Percentiles rank a stretch among this genome's conserved stretches.
These are phyloP conservation scores for Exophiala viscosa DNA, from an alignment of 2,329 filamentous ascomycete genomes.

Conservation along the genomic window DNA sequence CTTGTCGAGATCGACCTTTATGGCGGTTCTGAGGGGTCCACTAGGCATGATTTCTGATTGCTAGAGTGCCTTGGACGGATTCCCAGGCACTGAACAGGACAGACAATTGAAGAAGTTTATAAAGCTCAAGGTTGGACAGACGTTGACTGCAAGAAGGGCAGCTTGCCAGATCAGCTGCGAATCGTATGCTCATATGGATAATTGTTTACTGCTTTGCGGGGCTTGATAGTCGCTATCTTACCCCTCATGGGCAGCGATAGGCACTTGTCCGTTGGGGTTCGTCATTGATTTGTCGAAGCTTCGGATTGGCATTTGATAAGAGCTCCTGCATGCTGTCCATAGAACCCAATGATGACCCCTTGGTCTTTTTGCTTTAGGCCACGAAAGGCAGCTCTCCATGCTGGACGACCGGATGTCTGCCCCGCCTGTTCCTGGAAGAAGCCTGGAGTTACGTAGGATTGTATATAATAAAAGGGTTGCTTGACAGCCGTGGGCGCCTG, in stretches of 20 bases:
- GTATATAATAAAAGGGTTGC: background rate
- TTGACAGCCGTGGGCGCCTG: background rate
- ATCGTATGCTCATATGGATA: constrained; percentile 8
- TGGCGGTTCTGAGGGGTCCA: constrained; percentile 58
- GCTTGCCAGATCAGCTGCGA: background rate
- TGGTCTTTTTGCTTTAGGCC: constrained; percentile 10
- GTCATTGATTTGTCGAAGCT: constrained; percentile 8
- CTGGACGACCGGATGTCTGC: constrained; percentile 21
- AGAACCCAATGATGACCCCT: constrained; percentile 12
- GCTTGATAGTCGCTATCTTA: constrained; percentile 8
- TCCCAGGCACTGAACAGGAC: too few relatives aligned
- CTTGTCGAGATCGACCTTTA: constrained; percentile 69
- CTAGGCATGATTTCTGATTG: constrained; percentile 13
- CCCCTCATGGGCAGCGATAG: constrained; percentile 23
- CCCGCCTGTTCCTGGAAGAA: constrained; percentile 13
- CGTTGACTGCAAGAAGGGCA: background rate
- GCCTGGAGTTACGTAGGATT: background rate
- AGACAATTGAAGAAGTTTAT: background rate
- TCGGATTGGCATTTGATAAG: constrained; percentile 22
- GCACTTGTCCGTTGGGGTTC: constrained; percentile 9
- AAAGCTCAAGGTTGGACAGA: background rate
- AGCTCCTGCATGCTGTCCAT: background rate
- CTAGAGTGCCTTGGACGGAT: background rate
- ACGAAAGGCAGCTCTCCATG: constrained; percentile 18
- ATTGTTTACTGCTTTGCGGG: constrained; percentile 22